These are phyloP conservation scores for Phytophthora foliorum DNA, from an alignment of 352 stramenopile genomes.

Conservation along the genomic window DNA sequence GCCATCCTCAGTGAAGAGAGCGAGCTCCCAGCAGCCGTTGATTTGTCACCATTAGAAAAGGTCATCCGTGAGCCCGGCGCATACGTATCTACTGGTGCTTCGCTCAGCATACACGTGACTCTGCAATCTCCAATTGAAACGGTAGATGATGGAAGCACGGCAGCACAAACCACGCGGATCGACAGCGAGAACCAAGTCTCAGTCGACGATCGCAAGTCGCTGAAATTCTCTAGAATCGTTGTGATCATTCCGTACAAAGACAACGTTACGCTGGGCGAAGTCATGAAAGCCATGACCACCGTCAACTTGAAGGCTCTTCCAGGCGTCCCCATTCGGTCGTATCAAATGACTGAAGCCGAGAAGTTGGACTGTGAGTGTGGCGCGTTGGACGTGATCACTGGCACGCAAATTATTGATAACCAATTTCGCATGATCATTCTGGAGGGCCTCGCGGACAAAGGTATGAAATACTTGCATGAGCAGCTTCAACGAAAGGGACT, in stretches of 20 bases:
- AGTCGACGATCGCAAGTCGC: neutral
- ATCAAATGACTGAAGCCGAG: slow-evolving; percentile 78
- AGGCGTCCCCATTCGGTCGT: slow-evolving; percentile 74
- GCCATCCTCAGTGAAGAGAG: slow-evolving; percentile 32
- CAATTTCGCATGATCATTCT: slow-evolving; percentile 89
- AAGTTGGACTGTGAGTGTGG: slow-evolving; percentile 60
- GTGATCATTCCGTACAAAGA: slow-evolving; percentile 90
- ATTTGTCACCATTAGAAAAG: slow-evolving; percentile 49
- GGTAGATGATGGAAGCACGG: neutral
- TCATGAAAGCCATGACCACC: slow-evolving; percentile 64
- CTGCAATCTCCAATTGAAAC: slow-evolving; percentile 52
- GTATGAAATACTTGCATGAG: slow-evolving; percentile 59
- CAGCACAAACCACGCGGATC: neutral
- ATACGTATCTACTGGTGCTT: slow-evolving; percentile 55
- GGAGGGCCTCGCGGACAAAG: slow-evolving; percentile 78
- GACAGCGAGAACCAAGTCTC: slow-evolving; percentile 5
- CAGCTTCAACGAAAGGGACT: slow-evolving; percentile 42
- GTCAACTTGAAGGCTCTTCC: slow-evolving; percentile 73
- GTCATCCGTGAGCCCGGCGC: slow-evolving; percentile 67
- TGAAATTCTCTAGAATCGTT: slow-evolving; percentile 79
- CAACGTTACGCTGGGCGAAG: slow-evolving; percentile 48
- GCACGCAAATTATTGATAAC: slow-evolving; percentile 89
- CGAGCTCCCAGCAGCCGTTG: slow-evolving; percentile 28
- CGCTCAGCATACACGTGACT: slow-evolving; percentile 50
- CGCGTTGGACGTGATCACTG: slow-evolving; percentile 86